A percentile compares a stretch with the other conserved stretches of the same genome.
These are phyloP conservation scores for Ascoidea rubescens DNA, from an alignment of 805 yeast species.

Conservation along the genomic window DNA sequence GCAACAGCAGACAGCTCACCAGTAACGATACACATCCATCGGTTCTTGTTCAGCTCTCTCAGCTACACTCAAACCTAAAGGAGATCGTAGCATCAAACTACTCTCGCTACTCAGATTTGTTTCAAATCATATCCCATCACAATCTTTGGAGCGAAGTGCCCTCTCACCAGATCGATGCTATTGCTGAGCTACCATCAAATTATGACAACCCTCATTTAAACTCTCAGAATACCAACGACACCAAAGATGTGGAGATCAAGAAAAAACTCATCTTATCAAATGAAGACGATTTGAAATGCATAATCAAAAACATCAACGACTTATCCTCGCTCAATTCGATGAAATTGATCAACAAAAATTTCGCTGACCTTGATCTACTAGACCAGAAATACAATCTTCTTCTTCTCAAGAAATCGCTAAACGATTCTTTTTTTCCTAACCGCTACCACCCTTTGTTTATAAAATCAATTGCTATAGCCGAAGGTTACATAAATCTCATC, in stretches of 20 bases:
- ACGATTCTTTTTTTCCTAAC: slow-evolving; percentile 1
- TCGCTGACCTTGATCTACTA: neutral
- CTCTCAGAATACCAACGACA: too few relatives aligned
- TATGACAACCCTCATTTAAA: neutral
- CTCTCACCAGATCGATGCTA: too few relatives aligned
- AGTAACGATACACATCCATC: neutral
- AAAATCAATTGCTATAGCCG: slow-evolving; percentile 1
- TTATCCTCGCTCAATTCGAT: neutral
- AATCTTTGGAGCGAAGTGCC: neutral
- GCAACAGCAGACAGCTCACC: neutral
- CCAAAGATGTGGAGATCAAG: neutral
- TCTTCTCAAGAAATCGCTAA: neutral
- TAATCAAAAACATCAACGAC: neutral
- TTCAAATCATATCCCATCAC: neutral
- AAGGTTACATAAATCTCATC: slow-evolving; percentile 1
- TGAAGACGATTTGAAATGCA: neutral
- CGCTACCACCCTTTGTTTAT: slow-evolving; percentile 1
- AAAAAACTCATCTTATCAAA: slow-evolving; percentile 2
- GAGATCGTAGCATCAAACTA: neutral
- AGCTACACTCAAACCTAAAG: neutral
- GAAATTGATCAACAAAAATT: slow-evolving; percentile 1
- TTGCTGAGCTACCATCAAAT: neutral
- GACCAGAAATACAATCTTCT: neutral
- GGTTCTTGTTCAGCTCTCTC: slow-evolving; percentile 1
- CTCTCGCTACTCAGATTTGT: neutral